These are phyloP conservation scores for Backusella tuberculispora DNA, from an alignment of 192 early-diverging fungal species.

Conservation along the genomic window DNA sequence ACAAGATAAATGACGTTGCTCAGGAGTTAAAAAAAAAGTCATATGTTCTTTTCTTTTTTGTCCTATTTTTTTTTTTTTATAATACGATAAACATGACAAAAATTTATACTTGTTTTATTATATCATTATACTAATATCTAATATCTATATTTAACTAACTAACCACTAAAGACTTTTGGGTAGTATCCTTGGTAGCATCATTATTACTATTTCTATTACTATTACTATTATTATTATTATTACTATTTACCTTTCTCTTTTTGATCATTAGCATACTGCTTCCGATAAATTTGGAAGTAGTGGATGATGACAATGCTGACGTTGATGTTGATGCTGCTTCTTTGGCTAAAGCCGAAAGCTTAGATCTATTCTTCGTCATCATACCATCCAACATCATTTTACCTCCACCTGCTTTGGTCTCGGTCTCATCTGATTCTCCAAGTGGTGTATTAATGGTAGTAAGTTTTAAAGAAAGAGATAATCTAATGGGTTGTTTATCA, in stretches of 20 bases:
- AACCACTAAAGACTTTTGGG: too few relatives aligned
- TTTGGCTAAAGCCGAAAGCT: slow-evolving; percentile 32
- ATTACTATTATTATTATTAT: too few relatives aligned
- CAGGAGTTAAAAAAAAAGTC: too few relatives aligned
- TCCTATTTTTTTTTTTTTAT: too few relatives aligned
- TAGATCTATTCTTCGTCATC: slow-evolving; percentile 23
- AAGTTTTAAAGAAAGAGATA: slow-evolving; percentile 61
- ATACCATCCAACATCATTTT: slow-evolving; percentile 34
- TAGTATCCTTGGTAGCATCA: too few relatives aligned
- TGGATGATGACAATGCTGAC: neutral
- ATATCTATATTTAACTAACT: too few relatives aligned
- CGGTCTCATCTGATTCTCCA: neutral
- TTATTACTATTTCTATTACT: too few relatives aligned
- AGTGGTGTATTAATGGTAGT: slow-evolving; percentile 20
- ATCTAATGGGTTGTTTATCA: slow-evolving; percentile 70
- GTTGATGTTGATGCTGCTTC: neutral
- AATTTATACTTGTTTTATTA: too few relatives aligned
- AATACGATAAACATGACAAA: too few relatives aligned
- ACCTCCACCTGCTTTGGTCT: neutral
- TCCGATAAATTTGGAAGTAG: neutral
- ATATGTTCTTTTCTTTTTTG: too few relatives aligned
- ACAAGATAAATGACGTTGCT: too few relatives aligned
- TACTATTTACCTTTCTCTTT: neutral
- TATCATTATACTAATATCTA: too few relatives aligned
- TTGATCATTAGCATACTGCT: neutral